Evolutionary conservation across 2,329 filamentous ascomycete genomes (phyloP).

Genomic region (Stagonosporopsis vannaccii): DNA sequence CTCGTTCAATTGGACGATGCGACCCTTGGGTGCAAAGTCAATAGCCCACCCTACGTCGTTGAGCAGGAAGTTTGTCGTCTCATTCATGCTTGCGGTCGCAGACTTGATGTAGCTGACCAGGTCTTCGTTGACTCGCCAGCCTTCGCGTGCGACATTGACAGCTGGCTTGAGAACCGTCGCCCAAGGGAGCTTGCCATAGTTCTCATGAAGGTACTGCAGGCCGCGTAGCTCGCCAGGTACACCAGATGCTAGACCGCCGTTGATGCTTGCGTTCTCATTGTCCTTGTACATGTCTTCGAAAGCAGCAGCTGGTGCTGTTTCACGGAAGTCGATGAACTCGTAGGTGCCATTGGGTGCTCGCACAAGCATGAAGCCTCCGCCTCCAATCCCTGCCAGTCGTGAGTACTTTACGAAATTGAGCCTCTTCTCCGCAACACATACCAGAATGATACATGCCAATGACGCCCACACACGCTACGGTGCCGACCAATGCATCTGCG

Average conservation of each 20-base stretch:
- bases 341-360: conserved; percentile 76
- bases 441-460: conserved; percentile 57
- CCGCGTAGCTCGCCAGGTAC: conserved; percentile 81
- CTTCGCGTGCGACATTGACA: conserved; percentile 68
- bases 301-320: conserved; percentile 83
- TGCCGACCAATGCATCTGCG: conserved; percentile 58
- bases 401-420: not conserved
- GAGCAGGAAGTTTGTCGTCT: conserved; percentile 69
- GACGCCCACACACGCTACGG: conserved; percentile 57
- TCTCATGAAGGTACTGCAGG: conserved; percentile 77
- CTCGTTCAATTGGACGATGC: conserved; percentile 73
- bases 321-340: conserved; percentile 88
- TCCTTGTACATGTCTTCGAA: conserved; percentile 84
- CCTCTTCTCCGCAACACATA: conserved; percentile 21
- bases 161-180: conserved; percentile 75
- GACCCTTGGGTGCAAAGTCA: conserved; percentile 88
- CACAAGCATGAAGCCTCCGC: conserved; percentile 89
- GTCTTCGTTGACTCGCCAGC: conserved; percentile 74
- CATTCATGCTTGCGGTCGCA: conserved; percentile 42
- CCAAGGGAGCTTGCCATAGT: conserved; percentile 67
- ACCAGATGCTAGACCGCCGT: conserved; percentile 72
- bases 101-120: conserved; percentile 74
- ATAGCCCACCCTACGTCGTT: conserved; percentile 81
- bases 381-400: conserved; percentile 71
- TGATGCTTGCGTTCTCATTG: conserved; percentile 71